Conservation (phyloP, 2,329 filamentous ascomycete species). For the Pyricularia sp. region DNA sequence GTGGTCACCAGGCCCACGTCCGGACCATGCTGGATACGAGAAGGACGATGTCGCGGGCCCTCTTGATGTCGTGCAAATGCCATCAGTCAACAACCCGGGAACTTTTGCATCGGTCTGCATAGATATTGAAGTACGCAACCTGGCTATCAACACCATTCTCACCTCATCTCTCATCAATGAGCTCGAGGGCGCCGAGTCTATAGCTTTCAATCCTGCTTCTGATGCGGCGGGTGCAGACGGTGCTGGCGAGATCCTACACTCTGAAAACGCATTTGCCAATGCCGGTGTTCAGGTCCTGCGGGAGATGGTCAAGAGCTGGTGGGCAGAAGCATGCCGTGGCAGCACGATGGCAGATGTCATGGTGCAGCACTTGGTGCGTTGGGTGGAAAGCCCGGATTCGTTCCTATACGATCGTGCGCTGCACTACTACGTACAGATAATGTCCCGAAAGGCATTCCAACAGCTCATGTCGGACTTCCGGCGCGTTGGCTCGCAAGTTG, state of each 20-base stretch:
- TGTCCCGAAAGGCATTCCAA: conserved; percentile 93
- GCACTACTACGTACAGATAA: conserved; percentile 97
- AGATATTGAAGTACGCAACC: conserved; percentile 82
- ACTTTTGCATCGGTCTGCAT: conserved; percentile 95
- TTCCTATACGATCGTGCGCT: conserved; percentile 91
- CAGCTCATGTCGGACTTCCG: conserved; percentile 96
- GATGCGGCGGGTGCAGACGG: conserved; percentile 45
- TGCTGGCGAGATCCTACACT: conserved; percentile 53
- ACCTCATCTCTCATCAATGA: conserved; percentile 96
- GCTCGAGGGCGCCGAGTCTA: conserved; percentile 78
- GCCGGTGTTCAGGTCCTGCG: conserved; percentile 81
- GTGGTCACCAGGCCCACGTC: conserved; percentile 82
- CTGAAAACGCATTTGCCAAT: conserved; percentile 85
- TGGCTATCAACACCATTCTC: conserved; percentile 94
- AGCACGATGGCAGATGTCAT: conserved; percentile 95
- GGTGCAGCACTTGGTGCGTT: conserved; percentile 92
- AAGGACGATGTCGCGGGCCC: conserved; percentile 76
- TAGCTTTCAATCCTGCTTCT: conserved; percentile 65
- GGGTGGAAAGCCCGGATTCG: conserved; percentile 87
- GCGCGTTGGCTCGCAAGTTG: conserved; percentile 82
- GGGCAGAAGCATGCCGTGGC: conserved; percentile 81
- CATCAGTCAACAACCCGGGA: conserved; percentile 80
- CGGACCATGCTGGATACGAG: conserved; percentile 93
- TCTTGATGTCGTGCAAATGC: conserved; percentile 82
- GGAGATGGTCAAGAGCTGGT: conserved; percentile 99